Conservation (phyloP, 1,139 yeast genomes). For the Blastobotrys niveus region DNA sequence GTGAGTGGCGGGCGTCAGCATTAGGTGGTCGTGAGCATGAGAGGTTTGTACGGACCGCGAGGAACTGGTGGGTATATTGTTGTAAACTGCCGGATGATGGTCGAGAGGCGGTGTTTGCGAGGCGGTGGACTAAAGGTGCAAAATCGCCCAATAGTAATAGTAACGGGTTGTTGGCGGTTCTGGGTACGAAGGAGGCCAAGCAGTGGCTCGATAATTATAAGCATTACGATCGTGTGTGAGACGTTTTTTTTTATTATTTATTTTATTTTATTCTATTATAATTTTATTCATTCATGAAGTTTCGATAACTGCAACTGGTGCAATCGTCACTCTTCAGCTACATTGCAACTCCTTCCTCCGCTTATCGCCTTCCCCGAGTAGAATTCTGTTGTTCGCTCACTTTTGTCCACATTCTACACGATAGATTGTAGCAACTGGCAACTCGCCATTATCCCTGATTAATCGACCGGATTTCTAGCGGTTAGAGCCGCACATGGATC, state of each 20-base stretch:
- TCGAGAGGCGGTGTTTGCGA: slow-evolving; percentile 28
- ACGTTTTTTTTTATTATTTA: background rate
- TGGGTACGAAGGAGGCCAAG: slow-evolving; percentile 29
- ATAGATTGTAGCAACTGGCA: too few relatives aligned
- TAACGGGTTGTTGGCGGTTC: slow-evolving; percentile 25
- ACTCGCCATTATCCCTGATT: too few relatives aligned
- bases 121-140: slow-evolving; percentile 25
- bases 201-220: slow-evolving; percentile 30
- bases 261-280: slow-evolving; percentile 3
- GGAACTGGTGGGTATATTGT: slow-evolving; percentile 34
- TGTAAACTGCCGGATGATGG: slow-evolving; percentile 21
- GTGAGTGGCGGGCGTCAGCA: slow-evolving; percentile 5
- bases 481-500: too few relatives aligned
- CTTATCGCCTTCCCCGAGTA: too few relatives aligned
- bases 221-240: slow-evolving; percentile 25
- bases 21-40: slow-evolving; percentile 25
- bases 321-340: too few relatives aligned
- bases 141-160: slow-evolving; percentile 18
- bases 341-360: too few relatives aligned
- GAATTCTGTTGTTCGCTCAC: too few relatives aligned
- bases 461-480: too few relatives aligned
- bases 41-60: slow-evolving; percentile 27
- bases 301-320: too few relatives aligned
- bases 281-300: background rate
- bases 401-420: too few relatives aligned